A percentile compares a stretch with the other conserved stretches of the same genome.
Conservation (phyloP, 169 alveolate genomes). For the Plasmodium cynomolgi region DNA sequence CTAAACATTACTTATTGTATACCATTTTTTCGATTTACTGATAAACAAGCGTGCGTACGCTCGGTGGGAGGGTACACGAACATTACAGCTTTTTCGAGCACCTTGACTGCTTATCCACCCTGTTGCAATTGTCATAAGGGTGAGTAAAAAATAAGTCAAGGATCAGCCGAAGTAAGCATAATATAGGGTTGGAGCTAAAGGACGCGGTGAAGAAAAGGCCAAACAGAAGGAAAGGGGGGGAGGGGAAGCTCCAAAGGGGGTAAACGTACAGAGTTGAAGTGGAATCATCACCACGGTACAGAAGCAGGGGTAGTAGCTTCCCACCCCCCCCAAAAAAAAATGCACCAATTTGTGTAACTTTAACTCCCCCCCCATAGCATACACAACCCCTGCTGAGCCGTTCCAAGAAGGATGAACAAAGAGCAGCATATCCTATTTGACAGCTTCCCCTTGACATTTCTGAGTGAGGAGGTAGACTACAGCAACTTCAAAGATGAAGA, state of each 20-base stretch:
- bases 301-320: not conserved
- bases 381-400: not conserved
- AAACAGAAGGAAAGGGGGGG: not conserved
- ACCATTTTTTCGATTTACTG: not conserved
- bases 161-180: not conserved
- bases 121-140: not conserved
- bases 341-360: no score
- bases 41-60: not conserved
- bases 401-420: not conserved
- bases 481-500: slow-evolving; percentile 26
- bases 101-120: not conserved
- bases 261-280: not conserved
- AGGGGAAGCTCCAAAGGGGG: not conserved
- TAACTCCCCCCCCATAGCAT: not conserved
- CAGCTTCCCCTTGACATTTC: slow-evolving; percentile 59
- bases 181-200: not conserved
- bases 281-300: not conserved
- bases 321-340: not conserved
- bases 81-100: not conserved
- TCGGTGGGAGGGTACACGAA: not conserved
- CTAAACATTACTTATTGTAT: not conserved
- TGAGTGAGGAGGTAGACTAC: slow-evolving; percentile 17
- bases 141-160: no score
- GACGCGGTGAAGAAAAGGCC: not conserved
- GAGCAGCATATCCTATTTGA: slow-evolving; percentile 71